Evolutionary conservation across 306 rosid species (phyloP).

Genomic region (Prunus davidiana): DNA sequence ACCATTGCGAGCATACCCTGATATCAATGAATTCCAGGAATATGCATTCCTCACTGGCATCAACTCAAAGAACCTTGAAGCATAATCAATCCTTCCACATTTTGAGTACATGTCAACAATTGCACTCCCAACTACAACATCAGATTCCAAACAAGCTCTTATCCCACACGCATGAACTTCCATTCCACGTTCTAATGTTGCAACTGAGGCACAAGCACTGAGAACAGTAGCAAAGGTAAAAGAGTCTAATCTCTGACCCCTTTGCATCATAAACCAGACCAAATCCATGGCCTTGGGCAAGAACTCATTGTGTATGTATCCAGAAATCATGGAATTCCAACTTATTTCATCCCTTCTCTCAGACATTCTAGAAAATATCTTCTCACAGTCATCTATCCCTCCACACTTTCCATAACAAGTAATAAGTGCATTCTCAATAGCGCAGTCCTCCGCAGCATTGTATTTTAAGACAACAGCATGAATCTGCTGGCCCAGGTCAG

Average conservation of each 20-base stretch:
- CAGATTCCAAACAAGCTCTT: constrained; percentile 77
- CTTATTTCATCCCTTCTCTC: constrained; percentile 78
- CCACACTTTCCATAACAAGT: constrained; percentile 82
- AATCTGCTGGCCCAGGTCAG: constrained; percentile 59
- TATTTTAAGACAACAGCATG: constrained; percentile 61
- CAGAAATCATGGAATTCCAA: constrained; percentile 94
- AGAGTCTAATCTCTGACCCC: constrained; percentile 74
- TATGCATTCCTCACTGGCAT: constrained; percentile 73
- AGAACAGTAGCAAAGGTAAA: constrained; percentile 92
- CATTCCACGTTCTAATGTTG: constrained; percentile 85
- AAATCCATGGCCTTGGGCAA: constrained; percentile 74
- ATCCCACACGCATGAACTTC: constrained; percentile 81
- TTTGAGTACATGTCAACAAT: constrained; percentile 86
- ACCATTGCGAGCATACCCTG: constrained; percentile 91
- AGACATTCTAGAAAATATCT: constrained; percentile 64
- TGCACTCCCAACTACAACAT: constrained; percentile 89
- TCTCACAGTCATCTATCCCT: constrained; percentile 61
- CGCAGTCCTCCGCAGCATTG: constrained; percentile 44
- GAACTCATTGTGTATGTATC: constrained; percentile 70
- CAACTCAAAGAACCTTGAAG: constrained; percentile 75
- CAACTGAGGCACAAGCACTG: constrained; percentile 92
- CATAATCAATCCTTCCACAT: constrained; percentile 86
- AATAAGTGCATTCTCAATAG: constrained; percentile 75
- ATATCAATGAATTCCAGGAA: constrained; percentile 95
- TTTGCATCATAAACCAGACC: constrained; percentile 85